phyloP scores from a whole-genome alignment of 352 stramenopile genomes.

The Stramenopiles sp. region DNA sequence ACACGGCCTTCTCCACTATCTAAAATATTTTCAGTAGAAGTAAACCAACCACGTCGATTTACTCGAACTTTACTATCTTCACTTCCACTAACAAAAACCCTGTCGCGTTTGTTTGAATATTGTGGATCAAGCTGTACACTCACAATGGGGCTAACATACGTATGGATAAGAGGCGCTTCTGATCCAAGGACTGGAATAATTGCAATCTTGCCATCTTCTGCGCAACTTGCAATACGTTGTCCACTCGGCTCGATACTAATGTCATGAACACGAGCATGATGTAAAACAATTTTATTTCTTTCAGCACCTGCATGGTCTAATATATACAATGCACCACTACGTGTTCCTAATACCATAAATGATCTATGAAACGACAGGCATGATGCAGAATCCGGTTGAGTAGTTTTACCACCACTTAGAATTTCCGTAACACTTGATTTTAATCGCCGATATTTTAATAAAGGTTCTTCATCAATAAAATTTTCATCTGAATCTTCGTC shows the following conservation, averaged over 20 bases:
- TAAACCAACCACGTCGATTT: conserved; percentile 25
- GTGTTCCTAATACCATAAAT: conserved; percentile 12
- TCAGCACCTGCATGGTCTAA: conserved; percentile 4
- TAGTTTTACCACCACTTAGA: background rate
- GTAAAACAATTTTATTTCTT: background rate
- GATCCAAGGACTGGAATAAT: conserved; percentile 13
- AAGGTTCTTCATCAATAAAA: conserved; percentile 17
- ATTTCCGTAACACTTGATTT: conserved; percentile 9
- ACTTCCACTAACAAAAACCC: conserved; percentile 19
- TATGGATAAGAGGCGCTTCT: conserved; percentile 6
- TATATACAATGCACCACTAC: background rate
- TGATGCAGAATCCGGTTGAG: conserved; percentile 8
- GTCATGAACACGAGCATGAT: conserved; percentile 8
- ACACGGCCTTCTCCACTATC: conserved; percentile 25
- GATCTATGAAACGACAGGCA: conserved; percentile 4
- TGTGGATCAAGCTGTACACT: conserved; percentile 20
- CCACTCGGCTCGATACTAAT: conserved; percentile 11
- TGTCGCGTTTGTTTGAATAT: conserved; percentile 14
- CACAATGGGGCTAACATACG: conserved; percentile 13
- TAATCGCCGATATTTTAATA: conserved; percentile 18
- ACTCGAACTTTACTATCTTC: conserved; percentile 18
- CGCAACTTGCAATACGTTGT: conserved; percentile 18
- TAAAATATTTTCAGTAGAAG: conserved; percentile 16
- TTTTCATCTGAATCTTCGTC: no score
- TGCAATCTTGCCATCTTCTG: conserved; percentile 24